Evolutionary conservation across 2,329 filamentous ascomycete genomes (phyloP), one percentile per base, ranked within the genome.

Genomic region (Ceratocystis variospora): DNA sequence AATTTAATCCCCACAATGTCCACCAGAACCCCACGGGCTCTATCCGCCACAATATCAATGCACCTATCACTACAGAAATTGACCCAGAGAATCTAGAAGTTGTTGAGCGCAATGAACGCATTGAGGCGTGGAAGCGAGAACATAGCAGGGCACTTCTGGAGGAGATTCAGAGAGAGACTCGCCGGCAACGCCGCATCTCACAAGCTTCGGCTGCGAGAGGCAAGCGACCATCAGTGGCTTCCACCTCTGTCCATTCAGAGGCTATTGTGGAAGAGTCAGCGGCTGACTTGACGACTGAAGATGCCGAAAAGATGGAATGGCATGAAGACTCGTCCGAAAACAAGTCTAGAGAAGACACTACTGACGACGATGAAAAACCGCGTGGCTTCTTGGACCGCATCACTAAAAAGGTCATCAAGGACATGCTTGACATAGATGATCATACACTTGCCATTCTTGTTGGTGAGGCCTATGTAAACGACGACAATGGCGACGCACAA

Each of bases 381-480:
- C 86, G 90, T 69, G 86, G 88, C 0, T 83, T 95, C 70, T 90
- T 90, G 84, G 85, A 86, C 68, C 83, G 87, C 10, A 84, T 97
- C 62, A 96, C 93, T 2, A 84, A 88, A 67, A 90, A 87, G 71
- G 88, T 97, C 33, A 90, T 99, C 71, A 84, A 86, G 64, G 91
- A 96, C 73, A 77, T 99, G 55, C 88, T 97, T 73, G 93, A 93
- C 7, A 88, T 99, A 66, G 92, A 97, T 71, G 90, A 96, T 69
- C 83, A 84, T 62, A 79, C 94, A 22, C 81, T 99, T 7, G 89
- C 89, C 0, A 86, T 96, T 62, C 86, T 99, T 7, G 87, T 97
- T 66, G 94, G 94, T 12, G 91, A 96, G 73, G 79, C 83, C 1
- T 76, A 96, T 28, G 85, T 86, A 2, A 77, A 77, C 31, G 77